Conservation (phyloP, 495 filamentous ascomycete species). For the Oidiodendron maius region DNA sequence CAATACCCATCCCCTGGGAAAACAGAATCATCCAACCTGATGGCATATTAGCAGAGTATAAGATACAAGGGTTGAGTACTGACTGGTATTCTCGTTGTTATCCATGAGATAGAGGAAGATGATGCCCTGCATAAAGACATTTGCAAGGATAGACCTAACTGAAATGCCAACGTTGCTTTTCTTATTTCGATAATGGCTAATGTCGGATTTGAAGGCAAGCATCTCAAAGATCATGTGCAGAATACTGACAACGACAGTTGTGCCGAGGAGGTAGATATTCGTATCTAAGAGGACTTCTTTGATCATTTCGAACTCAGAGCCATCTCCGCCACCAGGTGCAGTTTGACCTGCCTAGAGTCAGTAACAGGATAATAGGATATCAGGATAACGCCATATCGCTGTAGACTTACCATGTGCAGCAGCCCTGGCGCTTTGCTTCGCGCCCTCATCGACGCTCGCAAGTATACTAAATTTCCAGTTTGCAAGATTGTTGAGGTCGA, state of each 20-base stretch:
- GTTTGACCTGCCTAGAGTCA: constrained; percentile 40
- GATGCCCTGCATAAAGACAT: constrained; percentile 94
- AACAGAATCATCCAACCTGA: constrained; percentile 91
- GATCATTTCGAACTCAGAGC: constrained; percentile 87
- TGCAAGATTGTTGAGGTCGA: constrained; percentile 72
- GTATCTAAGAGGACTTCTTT: constrained; percentile 92
- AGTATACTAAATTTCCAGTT: constrained; percentile 92
- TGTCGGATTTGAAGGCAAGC: constrained; percentile 95
- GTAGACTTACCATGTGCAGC: constrained; percentile 37
- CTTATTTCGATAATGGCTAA: constrained; percentile 94
- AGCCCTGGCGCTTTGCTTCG: constrained; percentile 72
- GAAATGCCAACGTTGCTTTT: constrained; percentile 97
- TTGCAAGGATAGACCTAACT: constrained; percentile 90
- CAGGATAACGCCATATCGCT: no score
- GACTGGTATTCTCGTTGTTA: constrained; percentile 86
- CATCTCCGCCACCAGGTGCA: constrained; percentile 63
- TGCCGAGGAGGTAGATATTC: constrained; percentile 81
- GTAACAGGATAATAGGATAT: constrained; percentile 13
- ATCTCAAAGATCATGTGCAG: constrained; percentile 94
- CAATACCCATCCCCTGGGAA: constrained; percentile 80
- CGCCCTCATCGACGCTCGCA: constrained; percentile 77
- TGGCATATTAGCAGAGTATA: not conserved
- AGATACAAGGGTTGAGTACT: not conserved
- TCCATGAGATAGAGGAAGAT: constrained; percentile 99
- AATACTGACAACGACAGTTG: constrained; percentile 78